phyloP scores from a whole-genome alignment of 768 basidiomycete genomes.

The Pilatotrama ljubarskyi region DNA sequence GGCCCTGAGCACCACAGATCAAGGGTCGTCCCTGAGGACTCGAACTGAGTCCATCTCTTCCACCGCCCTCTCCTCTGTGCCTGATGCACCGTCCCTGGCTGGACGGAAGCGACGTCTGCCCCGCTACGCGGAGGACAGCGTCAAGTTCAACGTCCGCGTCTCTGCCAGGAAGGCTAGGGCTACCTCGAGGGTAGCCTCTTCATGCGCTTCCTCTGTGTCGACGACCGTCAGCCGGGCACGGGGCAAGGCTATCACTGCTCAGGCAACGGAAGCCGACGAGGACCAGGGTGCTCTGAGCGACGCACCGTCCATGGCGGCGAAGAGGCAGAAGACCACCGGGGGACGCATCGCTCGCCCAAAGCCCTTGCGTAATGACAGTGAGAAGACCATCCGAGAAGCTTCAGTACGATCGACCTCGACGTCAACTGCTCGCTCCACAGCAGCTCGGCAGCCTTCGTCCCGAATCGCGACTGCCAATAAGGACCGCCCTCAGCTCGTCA shows the following conservation, averaged over 20 bases:
- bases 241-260: background rate
- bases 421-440: background rate
- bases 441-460: constrained; percentile 3
- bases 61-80: constrained; percentile 14
- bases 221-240: constrained; percentile 2
- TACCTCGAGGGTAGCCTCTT: background rate
- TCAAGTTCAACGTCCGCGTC: constrained; percentile 13
- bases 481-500: constrained; percentile 3
- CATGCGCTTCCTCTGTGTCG: constrained; percentile 2
- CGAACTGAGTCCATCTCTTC: constrained; percentile 28
- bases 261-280: background rate
- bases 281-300: constrained; percentile 2
- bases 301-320: constrained; percentile 8
- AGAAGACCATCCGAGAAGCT: constrained; percentile 13
- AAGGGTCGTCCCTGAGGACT: constrained; percentile 33
- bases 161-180: constrained; percentile 7
- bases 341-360: constrained; percentile 7
- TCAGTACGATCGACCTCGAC: background rate
- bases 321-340: constrained; percentile 18
- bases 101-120: constrained; percentile 31
- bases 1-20: constrained; percentile 32
- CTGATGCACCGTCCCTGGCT: constrained; percentile 24
- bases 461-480: constrained; percentile 6
- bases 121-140: constrained; percentile 11
- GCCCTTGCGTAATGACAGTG: constrained; percentile 6